Base-by-base conservation (phyloP, 2,329 filamentous ascomycete genomes). In the Stachybotrys echinatus region DNA sequence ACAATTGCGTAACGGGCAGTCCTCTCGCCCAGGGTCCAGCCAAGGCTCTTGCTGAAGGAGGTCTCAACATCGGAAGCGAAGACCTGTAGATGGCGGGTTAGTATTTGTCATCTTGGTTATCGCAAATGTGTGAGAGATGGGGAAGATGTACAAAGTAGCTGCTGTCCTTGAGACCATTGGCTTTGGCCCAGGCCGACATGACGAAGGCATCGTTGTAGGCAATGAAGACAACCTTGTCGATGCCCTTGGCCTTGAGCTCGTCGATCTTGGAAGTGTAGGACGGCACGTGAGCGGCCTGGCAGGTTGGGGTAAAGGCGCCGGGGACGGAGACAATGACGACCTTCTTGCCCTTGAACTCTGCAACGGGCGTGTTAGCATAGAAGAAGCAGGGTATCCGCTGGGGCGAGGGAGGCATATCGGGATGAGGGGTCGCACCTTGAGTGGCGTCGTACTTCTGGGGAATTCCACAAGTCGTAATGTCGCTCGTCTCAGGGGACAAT, bases 101-200 rank as follows among this genome's bases (percentile, higher is more conserved):
- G 50, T 22, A 42, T 34, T n/a, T 46, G 47, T 53, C 20, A 42
- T 22, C 47, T 31, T n/a, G n/a, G n/a, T n/a, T n/a, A n/a, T n/a
- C n/a, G n/a, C n/a, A n/a, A n/a, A n/a, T 21, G 19, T 17, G 23
- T 40, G 51, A 51, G 38, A 18, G 22, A 46, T 12, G 12, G 20
- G 27, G 34, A 3, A 23, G 48, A 67, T 77, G 59, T 59, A 81
- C 77, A 57, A 82, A 77, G 51, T 68, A 77, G 59, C 92, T 85
- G 59, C 92, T 85, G 56, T 84, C 83, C 64, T 81, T 85, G 64
- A 92, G 77, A 48, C 79, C 78, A 73, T 95, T 92, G 64, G 90
- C 89, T 81, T 95, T 95, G 72, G 84, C 87, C 89, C 89, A 94
- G 49, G 88, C 89, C 61, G 83, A 85, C 88, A 92, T 92, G 69